Base-by-base conservation (phyloP, 2,329 filamentous ascomycete genomes). In the Talaromyces sp. region DNA sequence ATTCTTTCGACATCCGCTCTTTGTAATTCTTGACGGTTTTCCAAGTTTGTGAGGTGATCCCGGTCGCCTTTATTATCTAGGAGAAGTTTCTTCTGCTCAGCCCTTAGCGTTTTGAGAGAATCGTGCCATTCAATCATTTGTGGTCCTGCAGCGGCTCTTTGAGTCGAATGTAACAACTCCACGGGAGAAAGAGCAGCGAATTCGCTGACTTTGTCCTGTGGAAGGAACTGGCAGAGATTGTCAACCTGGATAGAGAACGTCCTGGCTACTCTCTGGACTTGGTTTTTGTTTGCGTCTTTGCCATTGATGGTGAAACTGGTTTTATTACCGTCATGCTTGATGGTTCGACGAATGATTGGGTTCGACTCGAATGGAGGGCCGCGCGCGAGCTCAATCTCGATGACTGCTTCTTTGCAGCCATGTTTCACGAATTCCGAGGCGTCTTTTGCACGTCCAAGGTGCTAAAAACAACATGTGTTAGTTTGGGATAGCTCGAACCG, bases 141-240 rank as follows among this genome's bases (percentile, higher is more conserved):
- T 53, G 88, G 83, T 0, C 91, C 88, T 0, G 93, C 95, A 6
- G 92, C 93, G 36, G 95, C 95, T 70, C 92, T 87, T 65, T 96
- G 87, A 0, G 95, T 99, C 68, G 95, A 91, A 63, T 87, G 83
- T 0, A 99, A 82, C 23, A 97, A 83, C 52, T 96, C 89, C 12
- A 96, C 81, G 0, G 94, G 89, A 8, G 87, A 90, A 67, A 96
- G 85, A 5, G 85, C 89, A 5, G 95, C 92, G 72, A 99, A 99
- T 71, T 97, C 93, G 28, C 92, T 91, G 1, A 99, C 95, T 67
- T 93, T 90, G 73, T 99, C 95, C 75, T 99, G 95, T 0, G 95
- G 95, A 52, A 99, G 79, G 69, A 99, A 99, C 73, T 99, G 95
- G 74, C 95, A 99, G 2, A 99, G 82, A 68, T 99, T 99, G 79